Conservation (phyloP, 2,329 filamentous ascomycete genomes). For the Aspergillus clavatus region DNA sequence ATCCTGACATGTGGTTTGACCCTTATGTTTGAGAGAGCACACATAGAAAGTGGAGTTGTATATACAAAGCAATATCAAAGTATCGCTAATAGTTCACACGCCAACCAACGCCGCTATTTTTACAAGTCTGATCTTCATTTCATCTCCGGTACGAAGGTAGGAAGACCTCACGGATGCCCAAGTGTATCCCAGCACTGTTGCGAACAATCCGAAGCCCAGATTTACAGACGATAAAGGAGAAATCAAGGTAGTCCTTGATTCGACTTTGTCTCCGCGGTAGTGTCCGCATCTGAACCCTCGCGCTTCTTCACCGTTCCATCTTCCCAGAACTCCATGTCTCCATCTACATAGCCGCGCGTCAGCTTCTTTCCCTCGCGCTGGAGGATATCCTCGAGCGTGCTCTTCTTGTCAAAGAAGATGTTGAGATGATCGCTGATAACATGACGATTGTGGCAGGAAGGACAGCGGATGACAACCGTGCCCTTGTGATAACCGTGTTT, state of each 20-base stretch:
- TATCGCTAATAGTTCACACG: constrained; percentile 7
- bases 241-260: constrained; percentile 4
- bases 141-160: no score
- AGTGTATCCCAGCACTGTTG: no score
- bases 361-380: constrained; percentile 59
- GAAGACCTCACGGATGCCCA: no score
- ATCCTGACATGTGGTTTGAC: no score
- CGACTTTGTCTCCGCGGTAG: constrained; percentile 5
- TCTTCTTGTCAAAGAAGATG: constrained; percentile 46
- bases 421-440: constrained; percentile 86
- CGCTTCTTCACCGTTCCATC: constrained; percentile 52
- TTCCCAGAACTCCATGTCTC: constrained; percentile 90
- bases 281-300: background rate
- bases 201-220: no score
- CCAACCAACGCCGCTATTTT: constrained; percentile 1
- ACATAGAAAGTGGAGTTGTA: constrained; percentile 3
- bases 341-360: constrained; percentile 71
- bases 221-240: background rate
- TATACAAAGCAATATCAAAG: constrained; percentile 12
- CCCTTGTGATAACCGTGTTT: constrained; percentile 95
- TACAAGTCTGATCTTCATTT: no score
- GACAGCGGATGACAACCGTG: constrained; percentile 83
- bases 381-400: constrained; percentile 42
- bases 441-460: constrained; percentile 78
- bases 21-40: background rate